Evolutionary conservation across 2,329 filamentous ascomycete genomes (phyloP).

Genomic region (Colletotrichum sp.): DNA sequence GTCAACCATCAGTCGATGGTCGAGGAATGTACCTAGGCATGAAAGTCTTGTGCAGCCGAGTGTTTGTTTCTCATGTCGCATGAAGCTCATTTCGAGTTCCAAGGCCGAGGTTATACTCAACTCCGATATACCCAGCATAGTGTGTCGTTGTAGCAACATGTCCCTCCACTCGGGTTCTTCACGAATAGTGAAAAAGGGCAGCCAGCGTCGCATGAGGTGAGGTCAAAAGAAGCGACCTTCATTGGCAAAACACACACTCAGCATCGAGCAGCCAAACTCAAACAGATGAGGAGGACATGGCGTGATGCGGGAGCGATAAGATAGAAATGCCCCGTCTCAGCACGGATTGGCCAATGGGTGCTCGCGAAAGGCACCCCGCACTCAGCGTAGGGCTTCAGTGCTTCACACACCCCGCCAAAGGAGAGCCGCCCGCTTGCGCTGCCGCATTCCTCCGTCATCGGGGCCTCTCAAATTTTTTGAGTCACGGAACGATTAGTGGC

Average conservation of each 20-base stretch:
- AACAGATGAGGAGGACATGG: background rate
- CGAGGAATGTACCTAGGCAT: background rate
- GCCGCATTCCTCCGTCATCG: conserved; percentile 5
- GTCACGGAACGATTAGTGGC: background rate
- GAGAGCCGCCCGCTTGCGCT: background rate
- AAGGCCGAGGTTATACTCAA: background rate
- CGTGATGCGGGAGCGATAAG: conserved; percentile 3
- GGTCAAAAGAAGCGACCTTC: background rate
- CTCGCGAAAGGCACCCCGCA: background rate
- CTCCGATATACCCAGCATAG: background rate
- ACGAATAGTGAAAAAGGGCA: background rate
- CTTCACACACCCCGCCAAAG: background rate
- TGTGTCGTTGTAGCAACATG: background rate
- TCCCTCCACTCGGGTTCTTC: background rate
- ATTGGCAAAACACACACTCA: conserved; percentile 1
- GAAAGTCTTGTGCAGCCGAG: background rate
- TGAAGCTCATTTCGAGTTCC: background rate
- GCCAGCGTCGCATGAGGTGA: background rate
- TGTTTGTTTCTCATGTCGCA: background rate
- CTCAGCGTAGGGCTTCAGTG: conserved; percentile 1
- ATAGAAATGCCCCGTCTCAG: background rate
- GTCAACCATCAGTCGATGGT: background rate
- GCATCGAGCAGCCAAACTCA: background rate
- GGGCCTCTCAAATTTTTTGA: conserved; percentile 12
- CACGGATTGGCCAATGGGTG: conserved; percentile 2